Evolutionary conservation across 2,329 filamentous ascomycete species (phyloP), one percentile per base, ranked within the genome.

Genomic region (Phyllosticta paracitricarpa): DNA sequence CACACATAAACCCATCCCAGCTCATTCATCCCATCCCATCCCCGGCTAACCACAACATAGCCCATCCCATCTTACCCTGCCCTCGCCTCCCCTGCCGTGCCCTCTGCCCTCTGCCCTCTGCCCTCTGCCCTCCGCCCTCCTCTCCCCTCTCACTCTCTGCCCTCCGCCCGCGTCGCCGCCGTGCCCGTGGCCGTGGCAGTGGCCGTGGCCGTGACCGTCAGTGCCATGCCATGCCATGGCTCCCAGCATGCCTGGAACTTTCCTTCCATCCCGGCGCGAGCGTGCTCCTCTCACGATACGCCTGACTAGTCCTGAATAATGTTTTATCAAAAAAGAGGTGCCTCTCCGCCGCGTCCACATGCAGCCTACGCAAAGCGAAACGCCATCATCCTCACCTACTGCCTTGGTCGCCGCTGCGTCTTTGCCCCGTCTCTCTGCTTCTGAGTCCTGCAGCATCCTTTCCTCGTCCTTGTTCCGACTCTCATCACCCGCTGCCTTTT

Each of bases 311-410:
- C 64, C 65, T 72, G 70, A 73, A 73, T 73, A 69, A 71, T 73
- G 70, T 71, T 71, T 73, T 71, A 71, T 71, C 71, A 70, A 69
- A 71, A 22, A 40, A 67, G 70, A 68, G 61, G 54, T 51, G 59
- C 63, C 57, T 61, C 71, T 72, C 70, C 69, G 69, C 71, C 69
- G 70, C 69, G 69, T 64, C 53, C 48, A 53, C 59, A 57, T 54
- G 30, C 66, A 68, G 68, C 68, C 33, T 53, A 57, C 59, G 56
- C 56, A 63, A 61, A 63, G 59, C 63, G 64, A 68, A 69, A 61
- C 57, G 61, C 60, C 57, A 53, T 57, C 59, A 53, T 57, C 59
- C 62, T 61, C 58, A 59, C 61, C 56, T 62, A 57, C 55, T 59
- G 56, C 56, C 56, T 62, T 61, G 59, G 57, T 58, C 56, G 52